Evolutionary conservation across 129 eudicot species (phyloP), one percentile per base, ranked within the genome.

Genomic region (Flaveria trinervia): DNA sequence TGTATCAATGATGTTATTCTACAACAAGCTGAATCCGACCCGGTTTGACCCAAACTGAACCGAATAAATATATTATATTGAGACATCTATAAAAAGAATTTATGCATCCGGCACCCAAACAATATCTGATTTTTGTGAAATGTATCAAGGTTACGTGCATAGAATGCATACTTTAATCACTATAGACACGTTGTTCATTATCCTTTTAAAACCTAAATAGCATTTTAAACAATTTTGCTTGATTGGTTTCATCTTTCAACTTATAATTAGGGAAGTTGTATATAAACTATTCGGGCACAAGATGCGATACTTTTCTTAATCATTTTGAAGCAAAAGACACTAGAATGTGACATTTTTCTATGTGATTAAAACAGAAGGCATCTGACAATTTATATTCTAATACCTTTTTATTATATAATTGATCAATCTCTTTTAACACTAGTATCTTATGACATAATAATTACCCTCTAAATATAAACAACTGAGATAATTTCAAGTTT

Each of bases 301-400:
- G 70, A 78, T 78, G 50, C 76, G 46, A 56, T 69, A 4, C 70
- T 7, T 69, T 78, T 26, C 49, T 45, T 78, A 68, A 68, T 66
- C 5, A 13, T 41, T 76, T 68, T 18, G 33, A 67, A 68, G 18
- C 25, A 68, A 56, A 71, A 30, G 7, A 9, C 36, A 51, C 3
- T 0, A 22, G 11, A 52, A 69, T 33, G 22, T 60, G 36, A 45
- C 46, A 16, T 2, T 44, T 44, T 69, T 56, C 12, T 44, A 41
- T 45, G 1, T 6, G 59, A 11, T n/a, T 55, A 57, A 22, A 25
- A 17, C 10, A 13, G 51, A 69, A 25, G 12, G 22, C 60, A 16
- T 39, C 1, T 5, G 4, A 2, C 23, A 49, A 12, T 49, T 15
- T 20, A 68, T 45, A 78, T 69, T 45, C 81, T 78, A n/a, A 9